phyloP scores from a whole-genome alignment of 768 basidiomycete genomes.

The Termitomyces sp. region DNA sequence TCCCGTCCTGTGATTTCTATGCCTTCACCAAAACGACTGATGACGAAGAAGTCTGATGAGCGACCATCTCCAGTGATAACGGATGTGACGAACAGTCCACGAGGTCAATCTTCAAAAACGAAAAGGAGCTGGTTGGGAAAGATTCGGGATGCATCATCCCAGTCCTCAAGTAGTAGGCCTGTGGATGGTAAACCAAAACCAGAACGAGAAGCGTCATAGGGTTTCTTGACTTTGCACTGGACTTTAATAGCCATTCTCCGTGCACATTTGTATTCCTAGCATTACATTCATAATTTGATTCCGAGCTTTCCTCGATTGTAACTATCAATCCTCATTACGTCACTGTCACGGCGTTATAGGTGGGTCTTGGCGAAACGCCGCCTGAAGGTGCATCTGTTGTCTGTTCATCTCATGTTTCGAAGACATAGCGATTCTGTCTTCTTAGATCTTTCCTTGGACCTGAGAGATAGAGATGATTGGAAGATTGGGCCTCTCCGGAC shows the following conservation, averaged over 20 bases:
- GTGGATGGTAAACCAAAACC: conserved; percentile 13
- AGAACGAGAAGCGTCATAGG: conserved; percentile 13
- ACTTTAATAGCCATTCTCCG: conserved; percentile 17
- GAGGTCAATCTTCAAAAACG: conserved; percentile 35
- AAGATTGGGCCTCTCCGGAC: conserved; percentile 42
- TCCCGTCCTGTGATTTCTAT: conserved; percentile 34
- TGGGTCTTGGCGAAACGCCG: not conserved
- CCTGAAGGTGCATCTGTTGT: conserved; percentile 15
- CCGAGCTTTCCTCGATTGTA: no score
- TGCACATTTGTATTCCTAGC: conserved; percentile 25
- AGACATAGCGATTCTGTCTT: conserved; percentile 29
- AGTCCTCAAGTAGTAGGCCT: conserved; percentile 18
- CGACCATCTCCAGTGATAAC: conserved; percentile 34
- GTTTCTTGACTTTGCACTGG: conserved; percentile 7
- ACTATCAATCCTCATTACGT: not conserved
- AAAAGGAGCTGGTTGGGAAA: conserved; percentile 73
- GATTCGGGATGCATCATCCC: conserved; percentile 45
- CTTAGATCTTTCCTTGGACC: conserved; percentile 51
- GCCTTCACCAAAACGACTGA: conserved; percentile 46
- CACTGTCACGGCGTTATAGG: not conserved
- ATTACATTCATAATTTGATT: not conserved
- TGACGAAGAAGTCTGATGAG: conserved; percentile 16
- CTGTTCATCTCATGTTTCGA: conserved; percentile 33
- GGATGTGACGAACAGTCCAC: conserved; percentile 69
- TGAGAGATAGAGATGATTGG: conserved; percentile 57